These are phyloP conservation scores for Eucalyptus polyanthemos DNA, from an alignment of 345 rosid species.

Conservation along the genomic window DNA sequence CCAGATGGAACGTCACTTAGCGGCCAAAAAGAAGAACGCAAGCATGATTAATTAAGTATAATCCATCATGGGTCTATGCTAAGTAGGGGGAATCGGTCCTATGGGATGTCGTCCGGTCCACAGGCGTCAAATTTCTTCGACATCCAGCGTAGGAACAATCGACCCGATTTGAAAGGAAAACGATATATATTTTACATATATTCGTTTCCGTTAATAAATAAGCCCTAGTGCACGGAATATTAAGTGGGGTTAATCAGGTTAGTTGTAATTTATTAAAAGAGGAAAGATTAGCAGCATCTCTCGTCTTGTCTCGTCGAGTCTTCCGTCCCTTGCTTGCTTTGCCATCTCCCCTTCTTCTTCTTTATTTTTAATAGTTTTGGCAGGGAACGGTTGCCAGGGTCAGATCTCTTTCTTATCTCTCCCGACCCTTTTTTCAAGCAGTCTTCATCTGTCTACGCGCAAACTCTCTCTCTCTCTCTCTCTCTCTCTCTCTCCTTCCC, in stretches of 20 bases:
- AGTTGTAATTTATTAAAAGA: background rate
- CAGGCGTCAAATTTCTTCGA: background rate
- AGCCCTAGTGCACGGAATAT: background rate
- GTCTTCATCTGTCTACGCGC: conserved; percentile 77
- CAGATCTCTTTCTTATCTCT: background rate
- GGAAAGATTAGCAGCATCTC: background rate
- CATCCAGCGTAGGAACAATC: background rate
- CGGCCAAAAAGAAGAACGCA: background rate
- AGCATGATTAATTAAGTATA: background rate
- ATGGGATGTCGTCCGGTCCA: background rate
- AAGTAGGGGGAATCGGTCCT: background rate
- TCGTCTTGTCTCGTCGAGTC: no score
- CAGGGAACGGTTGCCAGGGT: background rate
- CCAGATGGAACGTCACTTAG: background rate
- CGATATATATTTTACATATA: background rate
- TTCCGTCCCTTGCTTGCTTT: background rate
- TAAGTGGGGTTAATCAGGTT: background rate
- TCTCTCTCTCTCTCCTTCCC: background rate
- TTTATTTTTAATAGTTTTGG: background rate
- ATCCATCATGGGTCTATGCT: background rate
- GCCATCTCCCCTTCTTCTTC: background rate
- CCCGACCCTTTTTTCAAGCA: conserved; percentile 3
- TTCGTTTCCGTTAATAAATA: background rate
- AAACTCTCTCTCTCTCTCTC: conserved; percentile 25
- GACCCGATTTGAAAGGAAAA: background rate